Evolutionary conservation across 768 basidiomycete genomes (phyloP), one percentile per base, ranked within the genome.

Genomic region (Amanita inopinata): DNA sequence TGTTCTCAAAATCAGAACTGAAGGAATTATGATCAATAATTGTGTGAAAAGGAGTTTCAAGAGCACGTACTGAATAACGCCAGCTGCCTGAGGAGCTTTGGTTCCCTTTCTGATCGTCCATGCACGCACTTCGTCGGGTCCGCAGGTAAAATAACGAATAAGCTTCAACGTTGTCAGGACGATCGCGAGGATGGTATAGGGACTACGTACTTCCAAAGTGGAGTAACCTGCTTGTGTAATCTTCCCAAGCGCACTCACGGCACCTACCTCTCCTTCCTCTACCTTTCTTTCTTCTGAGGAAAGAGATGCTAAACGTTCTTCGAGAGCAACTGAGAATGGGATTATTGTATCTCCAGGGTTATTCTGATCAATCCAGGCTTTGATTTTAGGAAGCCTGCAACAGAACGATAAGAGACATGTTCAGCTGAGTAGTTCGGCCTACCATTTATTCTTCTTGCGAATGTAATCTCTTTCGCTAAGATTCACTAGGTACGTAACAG

Each of bases 371-470:
- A 99, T 94, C 96, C 96, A 99, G 20, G 65, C 85, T 61, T 97
- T 97, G 72, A 98, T 98, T 69, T 94, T 96, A 14, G 92, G 76
- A 23, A 98, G 65, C 88, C 85, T 88, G 43, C 39, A 19, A 9
- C 15, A 22, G 24, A 3, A 36, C 12, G 35, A 30, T 40, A 27
- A 9, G 27, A 31, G n/a, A 11, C 4, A 22, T 22, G 15, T 9
- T 0, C 9, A 23, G 6, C 6, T 30, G 24, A 22, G 7, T 20
- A 8, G 17, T 24, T 33, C 5, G 19, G 17, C 30, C 35, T 25
- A 84, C 93, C 96, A 98, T 71, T 97, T 98, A 70, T 97, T 98
- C 79, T 97, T 98, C 66, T 97, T 98, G 50, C 96, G 82, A 46
- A 88, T 65, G 55, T 87, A 99, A 60, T 99, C 96, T 51, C 78